Evolutionary conservation across 805 yeast genomes (phyloP).

Genomic region (Ogataea wickerhamii): DNA sequence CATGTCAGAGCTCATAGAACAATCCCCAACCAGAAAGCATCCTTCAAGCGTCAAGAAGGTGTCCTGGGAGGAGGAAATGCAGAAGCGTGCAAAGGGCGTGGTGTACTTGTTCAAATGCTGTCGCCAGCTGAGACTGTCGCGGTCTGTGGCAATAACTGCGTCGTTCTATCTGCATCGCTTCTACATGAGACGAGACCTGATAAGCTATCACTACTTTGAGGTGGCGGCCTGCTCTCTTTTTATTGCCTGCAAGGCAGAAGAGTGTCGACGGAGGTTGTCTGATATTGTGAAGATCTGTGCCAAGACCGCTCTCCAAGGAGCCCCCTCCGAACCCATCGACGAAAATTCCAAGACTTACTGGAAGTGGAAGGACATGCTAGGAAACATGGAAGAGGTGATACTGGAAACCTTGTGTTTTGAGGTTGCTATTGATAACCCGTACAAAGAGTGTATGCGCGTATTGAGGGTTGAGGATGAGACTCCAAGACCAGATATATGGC

Average conservation of each 20-base stretch:
- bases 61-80: conserved; percentile 36
- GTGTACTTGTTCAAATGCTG: conserved; percentile 44
- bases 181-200: conserved; percentile 44
- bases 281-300: conserved; percentile 51
- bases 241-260: conserved; percentile 53
- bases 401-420: conserved; percentile 48
- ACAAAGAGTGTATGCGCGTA: conserved; percentile 25
- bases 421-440: conserved; percentile 41
- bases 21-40: conserved; percentile 35
- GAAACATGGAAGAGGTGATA: conserved; percentile 42
- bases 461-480: conserved; percentile 21
- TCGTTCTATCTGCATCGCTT: conserved; percentile 48
- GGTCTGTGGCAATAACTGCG: conserved; percentile 47
- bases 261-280: conserved; percentile 43
- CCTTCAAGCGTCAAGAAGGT: conserved; percentile 26
- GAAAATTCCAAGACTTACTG: conserved; percentile 46
- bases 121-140: conserved; percentile 41
- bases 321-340: conserved; percentile 36
- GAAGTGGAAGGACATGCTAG: conserved; percentile 48
- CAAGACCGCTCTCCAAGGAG: conserved; percentile 38
- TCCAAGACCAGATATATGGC: conserved; percentile 16
- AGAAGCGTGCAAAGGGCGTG: conserved; percentile 45
- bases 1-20: conserved; percentile 20
- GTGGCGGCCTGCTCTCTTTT: conserved; percentile 49
- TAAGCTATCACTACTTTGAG: conserved; percentile 45